Base-by-base conservation (phyloP, 1,284 basidiomycete species). In the Sporisorium reilianum region DNA sequence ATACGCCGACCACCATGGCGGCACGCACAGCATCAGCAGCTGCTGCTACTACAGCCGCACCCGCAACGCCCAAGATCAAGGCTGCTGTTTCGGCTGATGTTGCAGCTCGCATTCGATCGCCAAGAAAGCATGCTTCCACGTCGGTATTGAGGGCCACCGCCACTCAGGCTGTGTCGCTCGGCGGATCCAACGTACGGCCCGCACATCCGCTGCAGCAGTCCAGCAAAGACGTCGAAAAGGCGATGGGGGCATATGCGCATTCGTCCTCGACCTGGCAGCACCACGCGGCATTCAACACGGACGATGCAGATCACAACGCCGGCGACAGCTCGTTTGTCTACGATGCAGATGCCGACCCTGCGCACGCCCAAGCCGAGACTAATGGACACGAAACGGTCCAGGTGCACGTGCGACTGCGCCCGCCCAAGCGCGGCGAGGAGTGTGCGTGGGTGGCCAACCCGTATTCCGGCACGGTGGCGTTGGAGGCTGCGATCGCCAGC, bases 291-390 rank as follows among this genome's bases (percentile, higher is more conserved):
- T 18, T 11, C 25, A 56, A 23, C 14, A 40, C 22, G 5, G 57
- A 60, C 18, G 54, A 56, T 3, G 45, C 14, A 0, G 62, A 55
- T 3, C 61, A 58, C 25, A 48, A 58, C 0, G 44, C 55, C 0
- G 75, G 75, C 11, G 77, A 81, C 28, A 67, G 66, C 46, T 80
- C 78, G 10, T 81, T 81, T 46, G 74, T 80, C n/a, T 73, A 80
- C 45, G 64, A 75, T 32, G 77, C 75, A 0, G 62, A 61, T 4
- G 55, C 48, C 16, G 41, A 44, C 18, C 6, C n/a, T 28, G 26
- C 20, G 16, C 44, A 25, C 46, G 53, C 40, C 38, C 49, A 16
- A 12, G 45, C 42, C 0, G 70, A 53, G 8, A 42, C 20, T 7
- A 44, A 23, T 16, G 64, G 54, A 3, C 54, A 57, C 0, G 77